Percentiles rank a stretch among this genome's conserved stretches.
Conservation (phyloP, 1,139 yeast genomes). For the Saccharomyces hybrid region DNA sequence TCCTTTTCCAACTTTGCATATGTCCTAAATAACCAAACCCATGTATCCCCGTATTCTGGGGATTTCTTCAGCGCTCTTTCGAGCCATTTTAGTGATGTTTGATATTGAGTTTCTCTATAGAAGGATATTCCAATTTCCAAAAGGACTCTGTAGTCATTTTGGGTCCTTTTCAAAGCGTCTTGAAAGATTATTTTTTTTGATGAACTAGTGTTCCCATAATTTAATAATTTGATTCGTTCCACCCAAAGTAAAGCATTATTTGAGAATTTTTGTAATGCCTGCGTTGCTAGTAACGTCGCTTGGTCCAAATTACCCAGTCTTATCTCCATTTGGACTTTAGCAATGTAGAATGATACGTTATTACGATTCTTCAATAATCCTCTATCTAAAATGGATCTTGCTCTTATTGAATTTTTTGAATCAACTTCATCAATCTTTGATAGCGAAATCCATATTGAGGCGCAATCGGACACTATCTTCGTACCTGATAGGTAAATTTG, state of each 20-base stretch:
- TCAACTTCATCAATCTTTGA: slow-evolving; percentile 43
- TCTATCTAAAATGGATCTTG: slow-evolving; percentile 67
- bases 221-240: slow-evolving; percentile 41
- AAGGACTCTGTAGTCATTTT: slow-evolving; percentile 53
- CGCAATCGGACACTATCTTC: slow-evolving; percentile 38
- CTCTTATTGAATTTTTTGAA: slow-evolving; percentile 43
- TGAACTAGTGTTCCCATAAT: slow-evolving; percentile 40
- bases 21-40: slow-evolving; percentile 62
- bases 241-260: slow-evolving; percentile 57
- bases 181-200: slow-evolving; percentile 55
- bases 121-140: slow-evolving; percentile 60
- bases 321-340: slow-evolving; percentile 53
- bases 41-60: slow-evolving; percentile 59
- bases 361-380: slow-evolving; percentile 51
- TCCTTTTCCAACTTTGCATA: slow-evolving; percentile 30
- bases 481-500: slow-evolving; percentile 46
- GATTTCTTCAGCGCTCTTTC: slow-evolving; percentile 56
- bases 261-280: slow-evolving; percentile 57
- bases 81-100: slow-evolving; percentile 69
- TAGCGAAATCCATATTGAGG: slow-evolving; percentile 51
- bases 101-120: slow-evolving; percentile 58
- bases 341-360: slow-evolving; percentile 44
- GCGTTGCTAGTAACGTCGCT: slow-evolving; percentile 50
- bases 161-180: slow-evolving; percentile 65
- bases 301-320: slow-evolving; percentile 43